Percentiles rank a stretch among this genome's conserved stretches.
Evolutionary conservation across 2,329 filamentous ascomycete species (phyloP).

Genomic region (Aureobasidium sp.): DNA sequence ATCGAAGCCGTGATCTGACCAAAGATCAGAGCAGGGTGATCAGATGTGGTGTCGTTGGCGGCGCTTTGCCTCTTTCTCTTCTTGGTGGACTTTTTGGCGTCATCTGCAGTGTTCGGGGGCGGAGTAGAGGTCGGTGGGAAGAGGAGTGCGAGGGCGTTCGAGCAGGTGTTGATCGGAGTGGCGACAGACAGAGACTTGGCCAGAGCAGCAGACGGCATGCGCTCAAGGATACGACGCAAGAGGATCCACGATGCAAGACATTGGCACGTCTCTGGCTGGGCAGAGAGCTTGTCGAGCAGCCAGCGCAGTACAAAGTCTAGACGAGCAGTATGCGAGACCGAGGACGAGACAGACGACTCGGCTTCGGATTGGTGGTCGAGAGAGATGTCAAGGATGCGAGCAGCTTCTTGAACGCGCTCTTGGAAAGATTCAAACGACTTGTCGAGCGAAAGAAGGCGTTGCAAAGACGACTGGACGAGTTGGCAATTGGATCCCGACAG

Average conservation of each 20-base stretch:
- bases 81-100: not conserved
- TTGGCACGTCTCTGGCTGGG: slow-evolving; percentile 33
- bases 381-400: slow-evolving; percentile 29
- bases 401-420: slow-evolving; percentile 33
- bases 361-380: not conserved
- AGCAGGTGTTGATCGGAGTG: not conserved
- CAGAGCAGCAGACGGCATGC: slow-evolving; percentile 9
- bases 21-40: not conserved
- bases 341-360: not conserved
- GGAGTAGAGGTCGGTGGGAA: not conserved
- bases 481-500: not conserved
- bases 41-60: not conserved
- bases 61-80: slow-evolving; percentile 14
- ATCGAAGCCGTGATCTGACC: not conserved
- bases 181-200: slow-evolving; percentile 6
- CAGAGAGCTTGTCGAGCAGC: slow-evolving; percentile 52
- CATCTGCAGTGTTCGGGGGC: not conserved
- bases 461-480: slow-evolving; percentile 20
- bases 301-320: slow-evolving; percentile 61
- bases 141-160: slow-evolving; percentile 6
- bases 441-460: slow-evolving; percentile 32
- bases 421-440: slow-evolving; percentile 28
- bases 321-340: slow-evolving; percentile 25
- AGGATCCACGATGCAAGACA: slow-evolving; percentile 48
- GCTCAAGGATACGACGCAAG: slow-evolving; percentile 27